phyloP scores from a whole-genome alignment of 768 basidiomycete species.

The Lactarius hengduanensis region DNA sequence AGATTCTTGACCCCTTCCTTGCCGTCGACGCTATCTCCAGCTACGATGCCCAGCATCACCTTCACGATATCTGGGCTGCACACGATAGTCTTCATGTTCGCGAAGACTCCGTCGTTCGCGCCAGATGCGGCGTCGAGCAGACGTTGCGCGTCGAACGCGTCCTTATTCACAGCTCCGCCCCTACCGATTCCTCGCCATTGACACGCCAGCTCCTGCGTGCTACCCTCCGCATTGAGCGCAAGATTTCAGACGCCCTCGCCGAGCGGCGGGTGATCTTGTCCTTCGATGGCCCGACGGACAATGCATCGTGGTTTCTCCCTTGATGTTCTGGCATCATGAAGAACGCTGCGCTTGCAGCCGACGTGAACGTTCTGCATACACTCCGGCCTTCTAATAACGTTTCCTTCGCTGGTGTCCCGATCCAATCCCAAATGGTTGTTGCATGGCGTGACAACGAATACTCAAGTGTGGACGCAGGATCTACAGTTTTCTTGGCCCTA shows the following conservation, averaged over 20 bases:
- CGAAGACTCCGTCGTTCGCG: slow-evolving; percentile 68
- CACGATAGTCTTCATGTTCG: slow-evolving; percentile 61
- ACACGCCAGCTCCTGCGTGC: slow-evolving; percentile 61
- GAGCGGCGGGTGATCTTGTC: slow-evolving; percentile 49
- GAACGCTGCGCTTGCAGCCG: slow-evolving; percentile 49
- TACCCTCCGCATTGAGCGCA: slow-evolving; percentile 61
- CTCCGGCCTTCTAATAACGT: slow-evolving; percentile 53
- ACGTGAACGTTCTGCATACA: slow-evolving; percentile 57
- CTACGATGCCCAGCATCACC: slow-evolving; percentile 56
- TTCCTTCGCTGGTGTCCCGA: slow-evolving; percentile 58
- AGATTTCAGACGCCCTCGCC: slow-evolving; percentile 47
- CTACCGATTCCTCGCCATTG: slow-evolving; percentile 52
- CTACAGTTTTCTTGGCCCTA: slow-evolving; percentile 68
- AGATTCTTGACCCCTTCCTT: slow-evolving; percentile 62
- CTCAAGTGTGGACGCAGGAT: slow-evolving; percentile 49
- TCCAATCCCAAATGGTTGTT: slow-evolving; percentile 75
- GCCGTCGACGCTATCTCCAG: slow-evolving; percentile 52
- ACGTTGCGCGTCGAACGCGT: slow-evolving; percentile 78
- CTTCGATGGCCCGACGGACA: slow-evolving; percentile 49
- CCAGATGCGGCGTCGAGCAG: slow-evolving; percentile 65
- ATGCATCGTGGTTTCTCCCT: slow-evolving; percentile 73
- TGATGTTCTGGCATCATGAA: slow-evolving; percentile 73
- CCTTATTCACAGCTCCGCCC: slow-evolving; percentile 57
- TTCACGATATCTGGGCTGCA: slow-evolving; percentile 70
- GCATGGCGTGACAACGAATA: slow-evolving; percentile 64